Evolutionary conservation across 257 asterid species (phyloP).

Genomic region (Vinca minor): DNA sequence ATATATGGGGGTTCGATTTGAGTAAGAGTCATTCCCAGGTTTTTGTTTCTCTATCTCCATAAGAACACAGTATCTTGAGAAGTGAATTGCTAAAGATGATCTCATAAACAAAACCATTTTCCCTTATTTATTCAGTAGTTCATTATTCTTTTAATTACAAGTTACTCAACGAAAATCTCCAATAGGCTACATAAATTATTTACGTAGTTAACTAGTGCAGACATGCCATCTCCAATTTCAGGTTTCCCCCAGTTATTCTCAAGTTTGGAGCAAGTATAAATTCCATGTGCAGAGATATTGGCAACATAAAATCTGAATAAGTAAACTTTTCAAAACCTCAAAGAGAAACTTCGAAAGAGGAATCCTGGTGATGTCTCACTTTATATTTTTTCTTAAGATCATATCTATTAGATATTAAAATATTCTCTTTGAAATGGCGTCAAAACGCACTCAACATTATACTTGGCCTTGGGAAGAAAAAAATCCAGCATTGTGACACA

Average conservation of each 20-base stretch:
- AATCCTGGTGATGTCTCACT: not conserved
- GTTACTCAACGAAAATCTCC: no score
- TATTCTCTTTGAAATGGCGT: not conserved
- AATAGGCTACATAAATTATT: no score
- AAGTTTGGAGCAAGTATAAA: not conserved
- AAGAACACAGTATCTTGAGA: no score
- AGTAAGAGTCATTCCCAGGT: no score
- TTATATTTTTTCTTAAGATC: not conserved
- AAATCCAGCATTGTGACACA: conserved; percentile 75
- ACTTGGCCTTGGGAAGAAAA: conserved; percentile 91
- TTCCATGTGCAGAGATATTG: not conserved
- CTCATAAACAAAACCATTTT: no score
- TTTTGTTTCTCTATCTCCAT: no score
- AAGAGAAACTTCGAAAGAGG: not conserved
- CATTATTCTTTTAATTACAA: no score
- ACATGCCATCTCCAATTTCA: no score
- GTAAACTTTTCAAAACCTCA: not conserved
- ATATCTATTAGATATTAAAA: not conserved
- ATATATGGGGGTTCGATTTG: no score
- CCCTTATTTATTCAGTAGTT: no score
- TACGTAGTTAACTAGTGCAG: no score
- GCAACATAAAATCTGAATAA: not conserved
- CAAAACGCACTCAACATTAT: not conserved
- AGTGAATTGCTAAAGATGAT: no score
- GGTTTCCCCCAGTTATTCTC: not conserved